phyloP scores from a whole-genome alignment of 768 basidiomycete species.

The Leucogyrophana mollusca region DNA sequence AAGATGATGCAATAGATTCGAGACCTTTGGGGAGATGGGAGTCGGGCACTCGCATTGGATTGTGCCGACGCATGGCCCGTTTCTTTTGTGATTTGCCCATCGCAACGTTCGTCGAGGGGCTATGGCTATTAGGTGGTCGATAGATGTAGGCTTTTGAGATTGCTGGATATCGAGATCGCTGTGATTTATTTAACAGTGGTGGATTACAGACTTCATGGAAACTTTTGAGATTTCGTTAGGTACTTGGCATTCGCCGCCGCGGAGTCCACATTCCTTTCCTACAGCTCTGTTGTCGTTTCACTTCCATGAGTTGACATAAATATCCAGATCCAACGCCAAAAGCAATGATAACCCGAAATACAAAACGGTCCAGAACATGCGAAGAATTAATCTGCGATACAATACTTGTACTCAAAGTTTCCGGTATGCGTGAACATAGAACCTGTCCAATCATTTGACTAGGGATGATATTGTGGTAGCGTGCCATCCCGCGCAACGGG shows the following conservation, averaged over 20 bases:
- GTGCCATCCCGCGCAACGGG: constrained; percentile 12
- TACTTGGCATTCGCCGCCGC: too few relatives aligned
- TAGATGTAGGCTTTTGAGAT: too few relatives aligned
- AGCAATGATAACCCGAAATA: too few relatives aligned
- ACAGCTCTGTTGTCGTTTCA: too few relatives aligned
- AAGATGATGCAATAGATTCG: constrained; percentile 65
- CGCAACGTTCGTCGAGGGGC: not conserved
- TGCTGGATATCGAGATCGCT: too few relatives aligned
- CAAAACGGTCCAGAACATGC: constrained; percentile 1
- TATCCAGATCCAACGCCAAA: not conserved
- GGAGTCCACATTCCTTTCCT: too few relatives aligned
- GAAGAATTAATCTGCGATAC: constrained; percentile 24
- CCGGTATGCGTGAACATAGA: constrained; percentile 2
- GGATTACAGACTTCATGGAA: too few relatives aligned
- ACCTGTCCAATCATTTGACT: constrained; percentile 6
- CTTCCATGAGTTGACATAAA: not conserved
- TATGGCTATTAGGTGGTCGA: too few relatives aligned
- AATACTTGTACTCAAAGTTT: constrained; percentile 19
- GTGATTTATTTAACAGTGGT: too few relatives aligned
- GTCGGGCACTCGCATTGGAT: constrained; percentile 92
- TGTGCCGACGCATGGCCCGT: constrained; percentile 79
- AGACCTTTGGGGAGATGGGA: constrained; percentile 86
- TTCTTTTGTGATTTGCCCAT: constrained; percentile 98
- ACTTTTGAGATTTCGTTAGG: too few relatives aligned
- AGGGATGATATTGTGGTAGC: constrained; percentile 30